Conservation (phyloP, 331 rosid species). For the Pyrus hybrid region DNA sequence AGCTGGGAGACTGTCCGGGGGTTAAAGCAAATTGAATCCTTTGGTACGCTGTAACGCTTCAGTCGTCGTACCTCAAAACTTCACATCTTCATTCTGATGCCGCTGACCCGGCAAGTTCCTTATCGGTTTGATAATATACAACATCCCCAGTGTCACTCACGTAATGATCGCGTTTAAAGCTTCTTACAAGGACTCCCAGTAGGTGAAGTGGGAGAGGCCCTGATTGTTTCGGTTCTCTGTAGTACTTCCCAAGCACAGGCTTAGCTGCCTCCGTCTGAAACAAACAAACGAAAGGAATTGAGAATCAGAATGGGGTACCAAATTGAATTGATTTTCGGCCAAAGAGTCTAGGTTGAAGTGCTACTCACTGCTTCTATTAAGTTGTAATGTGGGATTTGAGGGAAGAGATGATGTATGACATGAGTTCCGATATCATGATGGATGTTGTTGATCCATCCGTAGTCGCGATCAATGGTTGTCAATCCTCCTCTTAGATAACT, state of each 20-base stretch:
- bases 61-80: not conserved
- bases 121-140: constrained; percentile 39
- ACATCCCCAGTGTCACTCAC: constrained; percentile 45
- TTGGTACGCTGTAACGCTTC: not conserved
- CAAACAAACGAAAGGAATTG: not conserved
- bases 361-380: constrained; percentile 43
- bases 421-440: constrained; percentile 55
- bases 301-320: not conserved
- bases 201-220: constrained; percentile 44
- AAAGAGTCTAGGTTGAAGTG: not conserved
- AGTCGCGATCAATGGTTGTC: constrained; percentile 46
- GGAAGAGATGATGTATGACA: constrained; percentile 48
- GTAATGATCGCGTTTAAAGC: constrained; percentile 40
- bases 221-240: constrained; percentile 32
- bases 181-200: constrained; percentile 30
- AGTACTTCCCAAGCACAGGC: constrained; percentile 41
- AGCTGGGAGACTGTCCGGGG: not conserved
- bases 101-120: constrained; percentile 10
- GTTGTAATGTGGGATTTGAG: constrained; percentile 49
- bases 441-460: constrained; percentile 47
- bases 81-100: not conserved
- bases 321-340: not conserved
- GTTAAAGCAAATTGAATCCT: not conserved
- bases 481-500: constrained; percentile 49
- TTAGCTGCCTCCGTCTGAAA: constrained; percentile 43